phyloP scores from a whole-genome alignment of 306 rosid genomes.

The Inga oerstediana region DNA sequence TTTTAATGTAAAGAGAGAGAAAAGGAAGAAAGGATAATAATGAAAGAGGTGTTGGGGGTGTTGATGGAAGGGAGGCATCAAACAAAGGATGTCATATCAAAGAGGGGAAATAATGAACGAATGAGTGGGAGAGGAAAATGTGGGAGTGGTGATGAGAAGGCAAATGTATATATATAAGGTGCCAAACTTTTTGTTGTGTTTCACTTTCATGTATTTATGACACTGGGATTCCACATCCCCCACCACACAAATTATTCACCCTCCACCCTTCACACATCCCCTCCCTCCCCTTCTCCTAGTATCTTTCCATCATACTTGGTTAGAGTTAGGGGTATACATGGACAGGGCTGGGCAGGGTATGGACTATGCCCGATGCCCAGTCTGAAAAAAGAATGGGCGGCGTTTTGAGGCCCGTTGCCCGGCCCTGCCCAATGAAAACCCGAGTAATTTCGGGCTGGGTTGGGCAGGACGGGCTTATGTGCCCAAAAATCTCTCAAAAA shows the following conservation, averaged over 20 bases:
- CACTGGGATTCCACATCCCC: constrained; percentile 19
- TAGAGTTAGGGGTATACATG: too few relatives aligned
- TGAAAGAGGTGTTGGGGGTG: not conserved
- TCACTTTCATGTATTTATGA: constrained; percentile 42
- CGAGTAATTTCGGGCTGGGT: too few relatives aligned
- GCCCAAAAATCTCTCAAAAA: too few relatives aligned
- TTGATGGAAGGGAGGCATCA: constrained; percentile 27
- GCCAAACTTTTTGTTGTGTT: constrained; percentile 37
- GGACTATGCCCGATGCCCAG: too few relatives aligned
- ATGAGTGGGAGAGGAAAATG: not conserved
- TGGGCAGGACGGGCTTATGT: too few relatives aligned
- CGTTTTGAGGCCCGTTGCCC: too few relatives aligned
- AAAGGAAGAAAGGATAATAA: too few relatives aligned
- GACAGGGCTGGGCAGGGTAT: too few relatives aligned
- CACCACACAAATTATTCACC: not conserved
- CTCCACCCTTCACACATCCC: not conserved
- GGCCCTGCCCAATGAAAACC: too few relatives aligned
- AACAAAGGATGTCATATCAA: constrained; percentile 43
- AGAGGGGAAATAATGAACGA: not conserved
- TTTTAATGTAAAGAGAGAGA: too few relatives aligned
- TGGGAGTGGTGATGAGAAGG: constrained; percentile 17
- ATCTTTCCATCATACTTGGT: too few relatives aligned
- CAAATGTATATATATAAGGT: not conserved
- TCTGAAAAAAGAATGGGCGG: too few relatives aligned
- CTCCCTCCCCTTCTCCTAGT: not conserved